These are phyloP conservation scores for Gillenia trifoliata DNA, from an alignment of 306 rosid genomes.

Conservation along the genomic window DNA sequence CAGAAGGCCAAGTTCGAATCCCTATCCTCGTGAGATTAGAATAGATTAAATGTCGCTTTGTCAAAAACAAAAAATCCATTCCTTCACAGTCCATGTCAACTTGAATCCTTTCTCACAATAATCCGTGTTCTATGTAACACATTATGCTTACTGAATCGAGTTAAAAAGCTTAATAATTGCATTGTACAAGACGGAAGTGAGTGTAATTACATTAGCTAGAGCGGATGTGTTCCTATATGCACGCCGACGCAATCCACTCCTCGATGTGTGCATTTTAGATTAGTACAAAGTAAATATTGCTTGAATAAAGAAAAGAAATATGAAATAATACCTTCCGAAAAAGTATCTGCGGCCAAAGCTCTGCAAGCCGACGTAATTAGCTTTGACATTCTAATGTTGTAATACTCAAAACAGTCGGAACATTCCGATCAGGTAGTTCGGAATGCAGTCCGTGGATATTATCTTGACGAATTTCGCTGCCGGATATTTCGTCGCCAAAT, in stretches of 20 bases:
- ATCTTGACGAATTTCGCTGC: constrained; percentile 91
- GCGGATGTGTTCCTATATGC: too few species aligned
- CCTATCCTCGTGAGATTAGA: too few species aligned
- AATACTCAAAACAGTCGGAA: constrained; percentile 83
- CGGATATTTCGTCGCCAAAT: constrained; percentile 73
- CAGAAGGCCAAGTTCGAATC: too few species aligned
- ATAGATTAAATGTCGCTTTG: too few species aligned
- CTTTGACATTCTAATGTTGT: constrained; percentile 88
- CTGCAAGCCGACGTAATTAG: constrained; percentile 73
- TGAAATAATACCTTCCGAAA: constrained; percentile 84
- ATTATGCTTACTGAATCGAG: not conserved
- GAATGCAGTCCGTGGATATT: constrained; percentile 94
- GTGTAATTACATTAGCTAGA: too few species aligned
- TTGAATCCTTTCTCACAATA: not conserved
- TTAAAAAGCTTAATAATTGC: not conserved
- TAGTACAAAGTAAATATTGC: too few species aligned
- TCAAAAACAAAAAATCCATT: too few species aligned
- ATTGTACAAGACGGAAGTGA: not conserved
- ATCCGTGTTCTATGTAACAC: not conserved
- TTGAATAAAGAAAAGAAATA: too few species aligned
- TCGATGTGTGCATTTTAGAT: too few species aligned
- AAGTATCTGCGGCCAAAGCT: constrained; percentile 80
- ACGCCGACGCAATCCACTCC: too few species aligned
- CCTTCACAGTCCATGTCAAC: not conserved
- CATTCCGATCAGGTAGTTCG: constrained; percentile 79